phyloP scores from a whole-genome alignment of 768 basidiomycete genomes.

The Tricholoma flavovirens region DNA sequence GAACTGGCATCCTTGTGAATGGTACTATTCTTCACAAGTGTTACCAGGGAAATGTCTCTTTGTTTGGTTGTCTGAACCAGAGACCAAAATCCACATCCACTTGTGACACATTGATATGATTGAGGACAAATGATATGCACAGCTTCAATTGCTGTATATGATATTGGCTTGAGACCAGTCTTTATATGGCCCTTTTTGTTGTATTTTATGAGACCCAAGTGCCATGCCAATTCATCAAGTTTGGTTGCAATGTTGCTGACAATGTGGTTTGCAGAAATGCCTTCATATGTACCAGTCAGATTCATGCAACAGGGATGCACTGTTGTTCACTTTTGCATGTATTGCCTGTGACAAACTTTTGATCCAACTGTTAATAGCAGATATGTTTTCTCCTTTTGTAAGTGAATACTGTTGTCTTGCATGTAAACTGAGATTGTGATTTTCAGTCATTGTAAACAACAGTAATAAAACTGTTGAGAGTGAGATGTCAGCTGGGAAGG shows the following conservation, averaged over 20 bases:
- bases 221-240: conserved; percentile 13
- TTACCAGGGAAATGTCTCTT: no score
- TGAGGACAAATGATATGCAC: no score
- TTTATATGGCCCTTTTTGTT: neutral
- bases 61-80: no score
- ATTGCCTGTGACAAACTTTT: neutral
- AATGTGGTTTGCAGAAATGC: neutral
- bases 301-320: neutral
- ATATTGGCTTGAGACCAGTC: neutral
- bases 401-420: conserved; percentile 1
- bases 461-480: conserved; percentile 4
- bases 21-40: no score
- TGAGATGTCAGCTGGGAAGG: conserved; percentile 1
- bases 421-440: neutral
- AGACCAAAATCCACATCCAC: no score
- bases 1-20: no score
- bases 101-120: no score
- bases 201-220: conserved; percentile 9
- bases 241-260: neutral
- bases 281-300: neutral
- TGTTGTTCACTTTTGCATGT: neutral
- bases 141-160: no score
- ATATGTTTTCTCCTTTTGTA: neutral
- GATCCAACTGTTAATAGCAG: neutral
- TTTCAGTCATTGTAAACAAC: conserved; percentile 6